Conservation (phyloP, 1,284 basidiomycete genomes). For the Erythrobasidium hasegawianum region DNA sequence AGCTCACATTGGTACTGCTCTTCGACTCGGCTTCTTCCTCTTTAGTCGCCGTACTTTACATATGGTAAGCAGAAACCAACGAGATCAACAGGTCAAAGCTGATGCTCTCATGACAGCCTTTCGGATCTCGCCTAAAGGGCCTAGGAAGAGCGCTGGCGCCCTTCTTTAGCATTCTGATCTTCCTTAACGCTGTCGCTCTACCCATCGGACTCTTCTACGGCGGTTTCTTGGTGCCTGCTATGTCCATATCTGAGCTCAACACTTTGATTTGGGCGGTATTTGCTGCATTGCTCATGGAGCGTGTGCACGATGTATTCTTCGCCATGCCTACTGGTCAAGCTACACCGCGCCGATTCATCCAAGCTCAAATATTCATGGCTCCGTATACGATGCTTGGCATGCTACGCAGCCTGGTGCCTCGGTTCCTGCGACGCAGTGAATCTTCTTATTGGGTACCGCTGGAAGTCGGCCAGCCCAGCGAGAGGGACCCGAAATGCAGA, state of each 20-base stretch:
- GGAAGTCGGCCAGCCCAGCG: conserved; percentile 26
- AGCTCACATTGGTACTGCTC: conserved; percentile 37
- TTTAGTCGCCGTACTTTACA: conserved; percentile 34
- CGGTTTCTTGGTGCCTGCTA: conserved; percentile 32
- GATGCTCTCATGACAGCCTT: conserved; percentile 26
- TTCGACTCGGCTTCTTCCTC: conserved; percentile 41
- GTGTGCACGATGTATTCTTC: conserved; percentile 40
- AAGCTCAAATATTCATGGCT: conserved; percentile 42
- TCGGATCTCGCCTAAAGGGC: conserved; percentile 34
- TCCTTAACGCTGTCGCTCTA: conserved; percentile 39
- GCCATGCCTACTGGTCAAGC: conserved; percentile 34
- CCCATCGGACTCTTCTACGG: conserved; percentile 43
- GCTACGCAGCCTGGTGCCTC: conserved; percentile 39
- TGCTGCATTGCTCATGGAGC: conserved; percentile 38
- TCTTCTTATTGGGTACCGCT: conserved; percentile 39
- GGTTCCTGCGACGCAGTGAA: conserved; percentile 38
- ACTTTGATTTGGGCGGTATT: conserved; percentile 38
- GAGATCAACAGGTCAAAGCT: too few species aligned
- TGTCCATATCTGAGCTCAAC: conserved; percentile 37
- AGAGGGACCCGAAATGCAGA: conserved; percentile 27
- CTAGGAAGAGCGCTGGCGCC: conserved; percentile 40
- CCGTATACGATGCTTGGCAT: conserved; percentile 43
- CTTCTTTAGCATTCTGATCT: conserved; percentile 39
- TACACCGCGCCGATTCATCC: conserved; percentile 39
- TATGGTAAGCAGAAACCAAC: conserved; percentile 24